A percentile compares a stretch with the other conserved stretches of the same genome.
Evolutionary conservation across 176 grass and related monocot species (phyloP).

Genomic region (Themeda triandra): DNA sequence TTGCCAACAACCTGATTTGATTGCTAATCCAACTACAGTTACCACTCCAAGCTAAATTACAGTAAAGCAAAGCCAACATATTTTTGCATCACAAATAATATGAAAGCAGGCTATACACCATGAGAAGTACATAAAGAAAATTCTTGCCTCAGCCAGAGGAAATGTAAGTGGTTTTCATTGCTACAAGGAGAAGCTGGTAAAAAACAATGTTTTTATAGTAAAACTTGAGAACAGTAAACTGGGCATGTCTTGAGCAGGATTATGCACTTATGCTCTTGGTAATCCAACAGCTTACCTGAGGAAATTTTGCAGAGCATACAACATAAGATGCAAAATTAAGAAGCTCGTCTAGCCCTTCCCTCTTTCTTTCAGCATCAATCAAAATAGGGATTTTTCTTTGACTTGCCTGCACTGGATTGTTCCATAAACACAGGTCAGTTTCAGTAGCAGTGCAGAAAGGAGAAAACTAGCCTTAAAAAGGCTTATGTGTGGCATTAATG

Average conservation of each 20-base stretch:
- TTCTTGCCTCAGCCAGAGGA: background rate
- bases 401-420: conserved; percentile 90
- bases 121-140: background rate
- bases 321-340: conserved; percentile 79
- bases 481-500: background rate
- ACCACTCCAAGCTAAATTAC: background rate
- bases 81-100: background rate
- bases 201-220: too few relatives aligned
- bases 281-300: conserved; percentile 43
- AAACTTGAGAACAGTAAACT: background rate
- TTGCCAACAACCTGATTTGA: background rate
- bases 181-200: background rate
- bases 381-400: conserved; percentile 91
- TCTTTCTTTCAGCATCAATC: conserved; percentile 82
- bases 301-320: conserved; percentile 93
- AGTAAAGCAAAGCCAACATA: background rate
- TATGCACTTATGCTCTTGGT: background rate
- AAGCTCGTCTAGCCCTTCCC: conserved; percentile 87
- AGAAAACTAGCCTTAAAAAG: background rate
- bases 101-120: background rate
- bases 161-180: background rate
- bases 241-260: background rate
- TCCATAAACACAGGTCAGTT: conserved; percentile 43
- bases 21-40: background rate
- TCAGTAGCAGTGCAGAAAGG: background rate